Evolutionary conservation across 495 filamentous ascomycete species (phyloP).

Genomic region (Glarea lozoyensis): DNA sequence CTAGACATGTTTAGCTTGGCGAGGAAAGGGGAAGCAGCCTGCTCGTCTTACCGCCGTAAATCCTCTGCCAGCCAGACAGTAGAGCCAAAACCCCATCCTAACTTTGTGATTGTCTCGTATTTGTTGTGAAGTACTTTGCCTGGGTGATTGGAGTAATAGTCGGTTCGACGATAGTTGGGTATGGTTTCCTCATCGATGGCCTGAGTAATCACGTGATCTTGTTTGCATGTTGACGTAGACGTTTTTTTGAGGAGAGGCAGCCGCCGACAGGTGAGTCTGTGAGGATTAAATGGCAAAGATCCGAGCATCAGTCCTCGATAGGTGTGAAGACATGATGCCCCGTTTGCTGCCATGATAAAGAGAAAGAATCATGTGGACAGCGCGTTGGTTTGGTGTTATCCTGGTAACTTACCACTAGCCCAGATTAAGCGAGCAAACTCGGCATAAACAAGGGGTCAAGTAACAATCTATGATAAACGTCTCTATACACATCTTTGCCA

Average conservation of each 20-base stretch:
- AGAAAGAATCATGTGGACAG: not conserved
- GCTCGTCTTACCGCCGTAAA: constrained; percentile 11
- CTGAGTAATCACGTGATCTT: not conserved
- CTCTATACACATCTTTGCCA: no score
- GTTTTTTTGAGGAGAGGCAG: not conserved
- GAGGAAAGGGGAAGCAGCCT: not conserved
- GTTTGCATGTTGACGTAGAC: not conserved
- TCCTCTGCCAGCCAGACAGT: constrained; percentile 34
- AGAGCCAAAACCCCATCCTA: constrained; percentile 15
- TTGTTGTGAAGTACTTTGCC: constrained; percentile 4
- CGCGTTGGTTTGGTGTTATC: no score
- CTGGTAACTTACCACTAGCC: no score
- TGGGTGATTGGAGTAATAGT: constrained; percentile 3
- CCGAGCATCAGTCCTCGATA: not conserved
- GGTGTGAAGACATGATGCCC: not conserved
- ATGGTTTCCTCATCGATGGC: constrained; percentile 5
- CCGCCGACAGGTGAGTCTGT: not conserved
- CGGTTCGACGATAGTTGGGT: constrained; percentile 1
- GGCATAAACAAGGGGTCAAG: no score
- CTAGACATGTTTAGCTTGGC: not conserved
- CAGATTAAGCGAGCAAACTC: no score
- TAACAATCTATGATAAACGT: no score
- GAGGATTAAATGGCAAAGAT: not conserved
- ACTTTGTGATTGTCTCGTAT: constrained; percentile 5
- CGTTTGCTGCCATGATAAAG: not conserved